Evolutionary conservation across 257 asterid species (phyloP).

Genomic region (Solanum megistacrolobum): DNA sequence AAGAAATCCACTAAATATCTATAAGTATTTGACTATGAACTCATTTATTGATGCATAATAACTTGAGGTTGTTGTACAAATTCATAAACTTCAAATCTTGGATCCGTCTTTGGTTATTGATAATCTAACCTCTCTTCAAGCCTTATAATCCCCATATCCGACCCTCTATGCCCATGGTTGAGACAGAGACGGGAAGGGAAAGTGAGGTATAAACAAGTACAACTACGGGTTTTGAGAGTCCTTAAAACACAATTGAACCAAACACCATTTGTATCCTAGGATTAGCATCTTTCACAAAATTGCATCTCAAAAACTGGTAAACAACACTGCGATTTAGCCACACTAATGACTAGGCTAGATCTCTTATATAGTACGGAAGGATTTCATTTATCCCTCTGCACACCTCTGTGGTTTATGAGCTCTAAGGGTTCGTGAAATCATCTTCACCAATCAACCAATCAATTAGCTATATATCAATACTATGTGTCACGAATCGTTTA

Average conservation of each 20-base stretch:
- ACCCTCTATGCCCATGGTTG: neutral
- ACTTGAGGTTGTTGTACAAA: neutral
- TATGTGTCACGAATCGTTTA: neutral
- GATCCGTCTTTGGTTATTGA: neutral
- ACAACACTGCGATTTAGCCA: neutral
- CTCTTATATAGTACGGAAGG: neutral
- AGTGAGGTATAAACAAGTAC: neutral
- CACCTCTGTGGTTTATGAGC: neutral
- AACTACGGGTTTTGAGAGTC: neutral
- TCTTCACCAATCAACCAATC: neutral
- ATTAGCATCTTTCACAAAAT: neutral
- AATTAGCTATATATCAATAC: neutral
- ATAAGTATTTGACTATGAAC: neutral
- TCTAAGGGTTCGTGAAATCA: neutral
- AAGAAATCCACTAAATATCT: neutral
- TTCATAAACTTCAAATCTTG: neutral
- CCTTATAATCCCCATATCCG: neutral
- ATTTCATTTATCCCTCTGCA: neutral
- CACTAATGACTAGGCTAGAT: neutral
- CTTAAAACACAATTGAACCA: neutral
- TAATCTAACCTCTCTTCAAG: neutral
- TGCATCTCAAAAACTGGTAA: neutral
- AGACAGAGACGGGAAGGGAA: neutral
- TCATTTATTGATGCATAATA: neutral
- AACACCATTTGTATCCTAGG: neutral